Evolutionary conservation across 352 stramenopile species (phyloP), one percentile per base, ranked within the genome.

Genomic region (Pythium graminicola): DNA sequence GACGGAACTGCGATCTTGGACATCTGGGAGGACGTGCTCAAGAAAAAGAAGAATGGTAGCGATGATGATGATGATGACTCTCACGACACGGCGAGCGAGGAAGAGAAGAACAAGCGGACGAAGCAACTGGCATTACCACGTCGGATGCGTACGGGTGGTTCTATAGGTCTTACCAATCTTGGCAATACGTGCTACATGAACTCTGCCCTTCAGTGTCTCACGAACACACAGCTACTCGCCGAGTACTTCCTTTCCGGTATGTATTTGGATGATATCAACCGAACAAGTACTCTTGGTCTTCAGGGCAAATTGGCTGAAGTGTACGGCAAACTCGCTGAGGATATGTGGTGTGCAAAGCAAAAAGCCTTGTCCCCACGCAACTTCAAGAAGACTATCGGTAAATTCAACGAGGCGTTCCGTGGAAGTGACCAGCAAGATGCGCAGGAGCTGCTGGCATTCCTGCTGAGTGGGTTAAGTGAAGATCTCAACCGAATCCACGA

Each of bases 391-490:
- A 88, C 80, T 3, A 92, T 94, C 10, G 91, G 88, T n/a, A 93
- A 92, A 42, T 98, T 98, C 58, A 95, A 97, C 45, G 87, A 95
- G 28, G 88, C 95, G 42, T 99, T 99, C 64, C 69, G 76, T n/a
- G 97, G 97, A 11, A 96, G 93, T 61, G 88, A 97, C 26, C 97
- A 99, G 68, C 97, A 99, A 54, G 97, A 99, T 68, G 81, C 93
- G 2, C 95, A 99, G 66, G 97, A 99, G 60, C 65, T 99, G 22
- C 71, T 99, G 8, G 70, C 82, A 2, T 98, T 97, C 67, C 52
- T 99, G 31, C 51, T 99, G 29, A 97, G 98, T 58, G 97, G 93
- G 17, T 77, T 99, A 17, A 96, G 95, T 50, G 97, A 99, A 69
- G 97, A 99, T 60, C 69, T 99, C 6, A 99, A 99, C 67, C 81